These are phyloP conservation scores for Saturnispora dispora DNA, from an alignment of 805 yeast genomes.

Conservation along the genomic window DNA sequence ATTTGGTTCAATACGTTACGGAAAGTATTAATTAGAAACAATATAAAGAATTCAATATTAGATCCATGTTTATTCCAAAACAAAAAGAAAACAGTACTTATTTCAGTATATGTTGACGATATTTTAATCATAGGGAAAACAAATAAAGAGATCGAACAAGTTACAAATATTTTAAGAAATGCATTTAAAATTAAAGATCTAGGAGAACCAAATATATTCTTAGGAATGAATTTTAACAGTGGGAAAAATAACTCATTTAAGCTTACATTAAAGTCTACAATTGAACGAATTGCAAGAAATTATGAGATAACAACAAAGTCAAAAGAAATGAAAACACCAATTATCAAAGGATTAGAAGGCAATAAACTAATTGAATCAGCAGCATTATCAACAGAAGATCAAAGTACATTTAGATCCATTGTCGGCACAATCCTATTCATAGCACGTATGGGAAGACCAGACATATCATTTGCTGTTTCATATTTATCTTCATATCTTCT, in stretches of 20 bases:
- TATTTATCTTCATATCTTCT: not conserved
- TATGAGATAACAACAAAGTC: not conserved
- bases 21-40: not conserved
- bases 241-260: not conserved
- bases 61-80: slow-evolving; percentile 6
- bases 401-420: slow-evolving; percentile 1
- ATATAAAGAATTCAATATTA: not conserved
- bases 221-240: no score
- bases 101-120: not conserved
- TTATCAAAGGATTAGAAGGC: not conserved
- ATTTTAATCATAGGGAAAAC: not conserved
- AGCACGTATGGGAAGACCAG: slow-evolving; percentile 8
- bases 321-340: not conserved
- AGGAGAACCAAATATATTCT: no score
- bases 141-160: not conserved
- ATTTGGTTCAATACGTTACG: slow-evolving; percentile 4
- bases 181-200: slow-evolving; percentile 3
- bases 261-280: not conserved
- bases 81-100: not conserved
- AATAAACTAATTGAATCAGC: not conserved
- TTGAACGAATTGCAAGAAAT: not conserved
- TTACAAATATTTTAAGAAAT: not conserved
- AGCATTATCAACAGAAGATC: not conserved
- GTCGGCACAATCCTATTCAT: slow-evolving; percentile 8
- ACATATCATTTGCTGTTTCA: slow-evolving; percentile 5